A percentile compares a stretch with the other conserved stretches of the same genome.
Conservation (phyloP, 179 eudicot species). For the Patellifolia procumbens region DNA sequence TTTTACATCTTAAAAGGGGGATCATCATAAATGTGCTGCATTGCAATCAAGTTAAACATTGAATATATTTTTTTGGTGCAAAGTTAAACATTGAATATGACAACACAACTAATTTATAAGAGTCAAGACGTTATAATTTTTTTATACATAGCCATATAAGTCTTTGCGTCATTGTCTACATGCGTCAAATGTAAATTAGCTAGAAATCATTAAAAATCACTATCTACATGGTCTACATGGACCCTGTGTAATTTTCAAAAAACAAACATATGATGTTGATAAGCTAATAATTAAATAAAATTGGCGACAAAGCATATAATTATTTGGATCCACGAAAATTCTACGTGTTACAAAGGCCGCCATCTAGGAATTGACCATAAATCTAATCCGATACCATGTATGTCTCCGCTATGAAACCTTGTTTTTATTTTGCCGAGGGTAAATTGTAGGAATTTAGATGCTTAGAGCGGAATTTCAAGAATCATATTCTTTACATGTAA, state of each 20-base stretch:
- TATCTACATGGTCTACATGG: constrained; percentile 21
- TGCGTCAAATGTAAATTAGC: constrained; percentile 1
- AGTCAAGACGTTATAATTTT: not conserved
- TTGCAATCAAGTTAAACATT: too few relatives aligned
- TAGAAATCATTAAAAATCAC: not conserved
- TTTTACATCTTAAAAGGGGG: not conserved
- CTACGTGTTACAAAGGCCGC: constrained; percentile 19
- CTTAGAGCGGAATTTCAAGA: too few relatives aligned
- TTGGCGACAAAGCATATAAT: not conserved
- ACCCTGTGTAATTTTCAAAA: constrained; percentile 2
- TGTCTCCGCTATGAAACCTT: not conserved
- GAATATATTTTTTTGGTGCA: too few relatives aligned
- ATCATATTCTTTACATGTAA: too few relatives aligned
- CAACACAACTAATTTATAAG: constrained; percentile 17
- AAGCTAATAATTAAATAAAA: not conserved
- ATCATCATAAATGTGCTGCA: too few relatives aligned
- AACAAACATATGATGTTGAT: not conserved
- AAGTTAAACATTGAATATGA: constrained; percentile 13
- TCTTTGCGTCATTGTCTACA: not conserved
- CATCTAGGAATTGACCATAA: constrained; percentile 6
- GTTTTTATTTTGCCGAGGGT: not conserved
- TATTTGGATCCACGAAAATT: constrained; percentile 18
- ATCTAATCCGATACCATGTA: not conserved
- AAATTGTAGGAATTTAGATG: too few relatives aligned
- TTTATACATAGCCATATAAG: not conserved